phyloP scores from a whole-genome alignment of 2,329 filamentous ascomycete species.

The Aureobasidium pullulans region DNA sequence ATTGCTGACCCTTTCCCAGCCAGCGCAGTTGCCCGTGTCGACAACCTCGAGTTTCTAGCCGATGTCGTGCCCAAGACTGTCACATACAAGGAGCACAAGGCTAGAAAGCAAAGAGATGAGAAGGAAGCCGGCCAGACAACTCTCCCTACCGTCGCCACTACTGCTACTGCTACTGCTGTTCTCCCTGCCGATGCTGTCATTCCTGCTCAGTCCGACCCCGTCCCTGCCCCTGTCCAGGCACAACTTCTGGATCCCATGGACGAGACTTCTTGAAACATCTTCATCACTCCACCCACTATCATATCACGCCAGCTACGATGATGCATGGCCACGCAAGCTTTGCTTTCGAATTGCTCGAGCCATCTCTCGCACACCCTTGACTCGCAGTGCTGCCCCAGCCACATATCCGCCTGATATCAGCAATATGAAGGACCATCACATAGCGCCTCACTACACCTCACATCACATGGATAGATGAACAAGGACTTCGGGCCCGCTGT shows the following conservation, averaged over 20 bases:
- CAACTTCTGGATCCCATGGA: conserved; percentile 9
- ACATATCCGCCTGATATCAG: background rate
- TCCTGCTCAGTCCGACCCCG: background rate
- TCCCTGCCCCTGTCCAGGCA: background rate
- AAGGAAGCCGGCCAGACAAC: conserved; percentile 8
- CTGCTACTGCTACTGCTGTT: background rate
- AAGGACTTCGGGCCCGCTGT: background rate
- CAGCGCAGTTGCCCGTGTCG: conserved; percentile 75
- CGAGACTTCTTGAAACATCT: background rate
- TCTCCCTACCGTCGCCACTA: background rate
- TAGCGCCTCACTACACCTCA: background rate
- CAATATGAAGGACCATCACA: background rate
- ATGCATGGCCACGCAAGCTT: too few relatives aligned
- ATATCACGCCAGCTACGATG: background rate
- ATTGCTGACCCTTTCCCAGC: conserved; percentile 41
- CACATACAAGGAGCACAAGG: conserved; percentile 72
- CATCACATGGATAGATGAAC: background rate
- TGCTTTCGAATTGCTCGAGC: background rate
- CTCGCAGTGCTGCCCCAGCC: background rate
- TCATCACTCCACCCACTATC: background rate
- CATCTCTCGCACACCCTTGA: background rate
- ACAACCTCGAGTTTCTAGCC: conserved; percentile 89
- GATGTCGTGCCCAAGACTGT: conserved; percentile 85
- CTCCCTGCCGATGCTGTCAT: background rate
- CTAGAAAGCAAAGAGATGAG: conserved; percentile 40